These are phyloP conservation scores for Ustilago curta DNA, from an alignment of 1,284 basidiomycete genomes.

Conservation along the genomic window DNA sequence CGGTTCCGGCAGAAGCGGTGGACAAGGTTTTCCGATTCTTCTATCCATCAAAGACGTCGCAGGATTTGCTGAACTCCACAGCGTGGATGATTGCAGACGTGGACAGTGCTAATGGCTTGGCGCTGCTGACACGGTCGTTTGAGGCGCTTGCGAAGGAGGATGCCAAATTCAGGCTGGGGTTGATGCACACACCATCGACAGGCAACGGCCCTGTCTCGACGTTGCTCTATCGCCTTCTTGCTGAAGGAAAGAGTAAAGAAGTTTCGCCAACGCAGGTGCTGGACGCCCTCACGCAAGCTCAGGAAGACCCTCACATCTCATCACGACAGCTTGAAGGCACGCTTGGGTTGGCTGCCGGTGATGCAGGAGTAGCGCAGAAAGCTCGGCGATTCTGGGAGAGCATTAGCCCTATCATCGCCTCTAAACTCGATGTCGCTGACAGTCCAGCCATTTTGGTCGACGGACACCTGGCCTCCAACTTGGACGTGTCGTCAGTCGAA, in stretches of 20 bases:
- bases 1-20: background rate
- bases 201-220: constrained; percentile 30
- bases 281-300: constrained; percentile 9
- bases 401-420: constrained; percentile 7
- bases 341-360: background rate
- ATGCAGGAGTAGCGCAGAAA: background rate
- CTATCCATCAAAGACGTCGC: constrained; percentile 72
- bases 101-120: constrained; percentile 75
- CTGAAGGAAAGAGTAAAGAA: constrained; percentile 3
- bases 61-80: constrained; percentile 71
- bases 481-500: constrained; percentile 19
- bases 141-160: constrained; percentile 74
- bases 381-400: constrained; percentile 22
- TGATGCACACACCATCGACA: constrained; percentile 19
- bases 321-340: constrained; percentile 8
- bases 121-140: constrained; percentile 76
- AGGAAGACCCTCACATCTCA: background rate
- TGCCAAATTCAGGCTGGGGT: constrained; percentile 32
- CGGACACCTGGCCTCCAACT: constrained; percentile 35
- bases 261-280: constrained; percentile 19
- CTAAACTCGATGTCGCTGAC: constrained; percentile 7
- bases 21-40: constrained; percentile 72
- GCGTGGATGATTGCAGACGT: constrained; percentile 84
- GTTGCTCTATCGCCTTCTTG: constrained; percentile 31
- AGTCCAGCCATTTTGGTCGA: constrained; percentile 43